phyloP scores from a whole-genome alignment of 176 grass and related monocot species.

The Panicum miliaceum region DNA sequence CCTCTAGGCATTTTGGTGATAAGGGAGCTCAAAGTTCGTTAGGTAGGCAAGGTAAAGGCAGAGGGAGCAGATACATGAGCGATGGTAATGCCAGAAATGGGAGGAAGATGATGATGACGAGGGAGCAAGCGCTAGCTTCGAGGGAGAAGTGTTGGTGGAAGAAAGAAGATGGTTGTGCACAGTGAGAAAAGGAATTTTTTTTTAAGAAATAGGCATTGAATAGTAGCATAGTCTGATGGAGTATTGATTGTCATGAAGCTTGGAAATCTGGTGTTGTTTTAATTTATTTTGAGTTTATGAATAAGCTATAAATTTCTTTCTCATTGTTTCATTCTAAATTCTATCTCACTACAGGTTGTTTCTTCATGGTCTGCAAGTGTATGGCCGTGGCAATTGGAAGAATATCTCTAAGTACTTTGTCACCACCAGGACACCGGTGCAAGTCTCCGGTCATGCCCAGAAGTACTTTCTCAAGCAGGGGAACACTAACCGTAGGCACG shows the following conservation, averaged over 20 bases:
- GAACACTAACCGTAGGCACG: background rate
- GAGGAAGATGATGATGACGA: no score
- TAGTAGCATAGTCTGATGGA: background rate
- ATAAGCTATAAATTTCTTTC: background rate
- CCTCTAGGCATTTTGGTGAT: background rate
- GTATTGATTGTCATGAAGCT: background rate
- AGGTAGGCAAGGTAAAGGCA: background rate
- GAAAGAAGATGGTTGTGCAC: background rate
- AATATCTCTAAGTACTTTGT: constrained; percentile 38
- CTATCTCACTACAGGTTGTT: background rate
- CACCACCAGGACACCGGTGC: background rate
- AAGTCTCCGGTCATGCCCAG: constrained; percentile 19
- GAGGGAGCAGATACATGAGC: background rate
- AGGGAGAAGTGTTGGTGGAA: background rate
- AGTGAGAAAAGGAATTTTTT: background rate
- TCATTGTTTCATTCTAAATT: background rate
- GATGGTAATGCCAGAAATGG: background rate
- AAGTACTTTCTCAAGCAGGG: constrained; percentile 15
- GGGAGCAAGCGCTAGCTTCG: no score
- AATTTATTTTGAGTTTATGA: background rate
- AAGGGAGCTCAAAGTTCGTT: background rate
- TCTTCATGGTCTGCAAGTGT: background rate
- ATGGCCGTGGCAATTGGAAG: constrained; percentile 14
- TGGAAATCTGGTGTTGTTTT: background rate
- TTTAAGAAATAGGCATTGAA: background rate